Conservation (phyloP, 129 eudicot genomes). For the carrot (Daucus carota) region DH1_v3.0 NC_030389.2:12275001-12275500, state of each 20-base stretch:
- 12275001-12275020: slow-evolving; percentile 62
- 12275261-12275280: not conserved
- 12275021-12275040: slow-evolving; percentile 57
- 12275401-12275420: too few relatives aligned
- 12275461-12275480: too few relatives aligned
- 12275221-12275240: not conserved
- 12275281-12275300: not conserved
- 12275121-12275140: slow-evolving; percentile 67
- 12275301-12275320: too few relatives aligned
- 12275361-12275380: too few relatives aligned
- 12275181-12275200: slow-evolving; percentile 51
- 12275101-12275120: slow-evolving; percentile 91
- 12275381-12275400: too few relatives aligned
- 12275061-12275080: slow-evolving; percentile 83
- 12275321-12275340: too few relatives aligned
- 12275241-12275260: not conserved
- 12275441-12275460: too few relatives aligned
- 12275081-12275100: slow-evolving; percentile 97
- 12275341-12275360: too few relatives aligned
- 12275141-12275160: slow-evolving; percentile 67
- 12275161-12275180: slow-evolving; percentile 97
- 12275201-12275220: not conserved
- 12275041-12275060: slow-evolving; percentile 78
- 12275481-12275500: too few relatives aligned
- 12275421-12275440: too few relatives aligned